Evolutionary conservation across 2,329 filamentous ascomycete genomes (phyloP), one percentile per base, ranked within the genome.

Genomic region (Phaeosphaeriaceae sp.): DNA sequence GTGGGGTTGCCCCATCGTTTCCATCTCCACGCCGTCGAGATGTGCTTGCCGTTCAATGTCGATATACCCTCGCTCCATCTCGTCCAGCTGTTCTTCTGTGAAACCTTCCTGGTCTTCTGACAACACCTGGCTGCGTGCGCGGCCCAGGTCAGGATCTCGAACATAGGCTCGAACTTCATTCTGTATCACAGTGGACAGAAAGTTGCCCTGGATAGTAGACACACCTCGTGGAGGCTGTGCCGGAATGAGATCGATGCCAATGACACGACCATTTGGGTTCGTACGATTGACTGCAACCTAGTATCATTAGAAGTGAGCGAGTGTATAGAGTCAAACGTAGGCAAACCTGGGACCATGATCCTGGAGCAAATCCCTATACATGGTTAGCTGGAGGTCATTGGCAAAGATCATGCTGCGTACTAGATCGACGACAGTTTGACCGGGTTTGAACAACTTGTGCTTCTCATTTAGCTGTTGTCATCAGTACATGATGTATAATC

Each of bases 171-270:
- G 89, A 41, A 97, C 89, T 76, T 94, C 86, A 21, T 82, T 84
- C 76, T 91, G 91, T n/a, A 97, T 89, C 1, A 80, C 78, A 0
- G 87, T 84, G 6, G 89, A 90, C 42, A 98, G 82, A 66, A 99
- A 98, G 75, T 99, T 91, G 48, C 96, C 95, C 78, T 99, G 95
- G 56, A 99, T 93, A 1, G 92, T 92, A 25, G 91, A 93, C n/a
- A 96, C 93, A 21, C 95, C 95, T 70, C 86, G 88, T 0, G 95
- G 95, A 5, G 96, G 94, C 74, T 94, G 90, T 0, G 93, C 92
- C 4, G 95, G 95, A 64, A 99, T 92, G 51, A 99, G 86, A 76
- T 99, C 95, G 70, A 99, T 94, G 11, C 95, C 96, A 25, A 99
- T 82, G 13, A 99, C 89, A 45, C 90, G 87, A 9, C 93, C 93